These are phyloP conservation scores for Nitzschia sp. DNA, from an alignment of 108 stramenopile genomes.

Conservation along the genomic window DNA sequence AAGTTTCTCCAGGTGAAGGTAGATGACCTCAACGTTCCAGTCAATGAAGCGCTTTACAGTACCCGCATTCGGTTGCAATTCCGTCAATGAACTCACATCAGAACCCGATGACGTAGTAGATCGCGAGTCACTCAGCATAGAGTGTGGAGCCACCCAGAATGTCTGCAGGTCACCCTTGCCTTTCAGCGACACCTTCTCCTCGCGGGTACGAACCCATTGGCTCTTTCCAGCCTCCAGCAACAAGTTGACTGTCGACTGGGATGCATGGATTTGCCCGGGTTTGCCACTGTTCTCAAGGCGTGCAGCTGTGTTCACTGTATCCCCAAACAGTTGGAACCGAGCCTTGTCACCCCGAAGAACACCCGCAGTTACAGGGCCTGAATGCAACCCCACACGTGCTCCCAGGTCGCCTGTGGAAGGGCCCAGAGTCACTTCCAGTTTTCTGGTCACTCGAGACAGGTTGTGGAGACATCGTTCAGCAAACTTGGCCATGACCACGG, in stretches of 20 bases:
- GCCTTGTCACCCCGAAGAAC: constrained; percentile 1
- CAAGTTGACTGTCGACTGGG: not conserved
- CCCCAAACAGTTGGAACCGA: constrained; percentile 4
- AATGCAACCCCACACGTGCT: constrained; percentile 1
- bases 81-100: too few relatives aligned
- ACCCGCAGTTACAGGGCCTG: not conserved
- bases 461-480: constrained; percentile 17
- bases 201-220: constrained; percentile 3
- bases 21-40: constrained; percentile 9
- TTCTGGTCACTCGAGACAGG: constrained; percentile 5
- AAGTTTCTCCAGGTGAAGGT: not conserved
- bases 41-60: not conserved
- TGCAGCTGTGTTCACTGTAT: constrained; percentile 6
- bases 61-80: not conserved
- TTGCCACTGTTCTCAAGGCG: not conserved
- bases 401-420: constrained; percentile 17
- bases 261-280: not conserved
- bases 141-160: not conserved
- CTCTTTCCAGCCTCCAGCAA: not conserved
- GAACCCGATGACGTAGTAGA: too few relatives aligned
- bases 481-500: constrained; percentile 22
- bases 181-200: constrained; percentile 16
- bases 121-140: too few relatives aligned
- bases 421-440: constrained; percentile 20
- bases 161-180: not conserved